Evolutionary conservation across 2,329 filamentous ascomycete genomes (phyloP).

Genomic region (Fusarium incarnatum): DNA sequence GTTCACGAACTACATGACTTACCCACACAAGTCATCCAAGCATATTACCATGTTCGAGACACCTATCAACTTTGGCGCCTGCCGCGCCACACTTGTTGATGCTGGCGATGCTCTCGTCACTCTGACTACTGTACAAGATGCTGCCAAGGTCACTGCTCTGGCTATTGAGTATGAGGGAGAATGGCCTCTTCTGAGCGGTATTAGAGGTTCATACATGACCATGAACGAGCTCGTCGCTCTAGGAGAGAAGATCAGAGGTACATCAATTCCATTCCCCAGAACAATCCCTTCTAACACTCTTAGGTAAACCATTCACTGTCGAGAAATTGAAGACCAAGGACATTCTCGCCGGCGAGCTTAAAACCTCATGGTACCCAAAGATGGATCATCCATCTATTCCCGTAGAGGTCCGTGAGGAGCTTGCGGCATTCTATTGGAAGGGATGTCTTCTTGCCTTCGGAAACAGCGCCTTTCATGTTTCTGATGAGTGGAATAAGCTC

Average conservation of each 20-base stretch:
- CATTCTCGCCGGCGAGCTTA: conserved; percentile 35
- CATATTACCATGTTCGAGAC: conserved; percentile 56
- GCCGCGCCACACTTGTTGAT: conserved; percentile 57
- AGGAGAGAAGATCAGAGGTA: conserved; percentile 52
- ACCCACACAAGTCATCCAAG: conserved; percentile 59
- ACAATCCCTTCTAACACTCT: fast-evolving
- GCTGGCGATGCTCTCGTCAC: conserved; percentile 58
- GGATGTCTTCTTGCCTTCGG: conserved; percentile 22
- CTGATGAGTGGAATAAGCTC: conserved; percentile 58
- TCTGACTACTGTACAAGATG: conserved; percentile 58
- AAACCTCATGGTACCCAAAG: conserved; percentile 43
- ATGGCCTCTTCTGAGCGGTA: conserved; percentile 58
- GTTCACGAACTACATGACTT: conserved; percentile 66
- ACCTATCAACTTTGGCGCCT: conserved; percentile 54
- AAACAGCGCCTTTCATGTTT: conserved; percentile 48
- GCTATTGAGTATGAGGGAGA: conserved; percentile 58
- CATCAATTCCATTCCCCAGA: fast-evolving
- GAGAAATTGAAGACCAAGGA: conserved; percentile 34
- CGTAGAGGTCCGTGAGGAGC: conserved; percentile 27
- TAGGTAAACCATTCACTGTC: conserved; percentile 40
- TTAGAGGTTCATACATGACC: conserved; percentile 53
- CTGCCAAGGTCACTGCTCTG: conserved; percentile 54
- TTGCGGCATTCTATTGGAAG: background rate
- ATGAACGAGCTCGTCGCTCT: conserved; percentile 54
- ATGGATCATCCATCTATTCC: conserved; percentile 36